Conservation (phyloP, 2,329 filamentous ascomycete genomes). For the Aspergillus ibericus region DNA sequence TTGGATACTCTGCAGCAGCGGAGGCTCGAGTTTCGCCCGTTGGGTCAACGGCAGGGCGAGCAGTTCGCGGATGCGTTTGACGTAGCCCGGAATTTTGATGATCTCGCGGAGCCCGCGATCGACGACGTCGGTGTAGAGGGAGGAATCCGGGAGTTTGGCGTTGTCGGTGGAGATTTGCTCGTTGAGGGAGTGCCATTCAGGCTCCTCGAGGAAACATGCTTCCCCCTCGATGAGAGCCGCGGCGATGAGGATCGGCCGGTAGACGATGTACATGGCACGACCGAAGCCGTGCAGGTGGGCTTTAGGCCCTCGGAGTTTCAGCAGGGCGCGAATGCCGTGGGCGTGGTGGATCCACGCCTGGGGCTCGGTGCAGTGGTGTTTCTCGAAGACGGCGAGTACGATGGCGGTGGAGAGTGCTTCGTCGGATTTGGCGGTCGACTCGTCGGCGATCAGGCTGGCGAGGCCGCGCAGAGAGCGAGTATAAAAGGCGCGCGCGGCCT, state of each 20-base stretch:
- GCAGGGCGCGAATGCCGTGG: conserved; percentile 34
- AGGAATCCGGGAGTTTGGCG: conserved; percentile 29
- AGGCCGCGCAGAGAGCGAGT: conserved; percentile 31
- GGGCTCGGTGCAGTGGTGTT: conserved; percentile 37
- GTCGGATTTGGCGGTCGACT: conserved; percentile 30
- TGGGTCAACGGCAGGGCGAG: conserved; percentile 8
- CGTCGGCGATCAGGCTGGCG: conserved; percentile 25
- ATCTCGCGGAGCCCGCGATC: conserved; percentile 32
- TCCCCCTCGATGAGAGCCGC: conserved; percentile 34
- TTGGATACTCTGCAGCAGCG: conserved; percentile 19
- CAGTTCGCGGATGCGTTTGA: conserved; percentile 23
- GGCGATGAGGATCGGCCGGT: conserved; percentile 37
- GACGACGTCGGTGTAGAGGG: conserved; percentile 30
- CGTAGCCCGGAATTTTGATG: conserved; percentile 28
- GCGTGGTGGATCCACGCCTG: conserved; percentile 41
- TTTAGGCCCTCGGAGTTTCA: conserved; percentile 34
- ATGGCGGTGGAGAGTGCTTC: conserved; percentile 38
- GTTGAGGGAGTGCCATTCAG: conserved; percentile 36
- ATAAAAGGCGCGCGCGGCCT: conserved; percentile 30
- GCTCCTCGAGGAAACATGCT: conserved; percentile 36
- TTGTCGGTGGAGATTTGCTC: conserved; percentile 28
- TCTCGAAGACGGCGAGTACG: conserved; percentile 38
- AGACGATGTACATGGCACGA: conserved; percentile 36
- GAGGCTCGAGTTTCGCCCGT: conserved; percentile 11
- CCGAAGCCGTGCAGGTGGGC: conserved; percentile 37